phyloP scores from a whole-genome alignment of 208 protist species.

The Wallacemonas collosoma region DNA sequence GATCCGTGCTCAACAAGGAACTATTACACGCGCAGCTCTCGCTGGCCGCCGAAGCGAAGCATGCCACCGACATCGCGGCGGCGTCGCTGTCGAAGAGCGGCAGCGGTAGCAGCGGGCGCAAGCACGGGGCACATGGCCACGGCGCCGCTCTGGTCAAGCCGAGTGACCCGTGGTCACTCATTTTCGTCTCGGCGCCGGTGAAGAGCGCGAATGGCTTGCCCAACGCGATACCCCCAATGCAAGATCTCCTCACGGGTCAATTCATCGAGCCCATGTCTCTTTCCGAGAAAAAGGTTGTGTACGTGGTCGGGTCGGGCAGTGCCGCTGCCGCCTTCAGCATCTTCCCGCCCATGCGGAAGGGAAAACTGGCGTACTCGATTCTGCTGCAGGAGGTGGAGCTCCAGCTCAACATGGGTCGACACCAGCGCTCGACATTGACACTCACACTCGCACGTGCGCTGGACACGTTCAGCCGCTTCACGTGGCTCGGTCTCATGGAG shows the following conservation, averaged over 20 bases:
- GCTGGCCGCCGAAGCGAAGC: conserved; percentile 51
- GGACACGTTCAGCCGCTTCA: conserved; percentile 84
- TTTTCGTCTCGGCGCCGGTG: conserved; percentile 75
- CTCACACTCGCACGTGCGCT: conserved; percentile 67
- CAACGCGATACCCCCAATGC: conserved; percentile 77
- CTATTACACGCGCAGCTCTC: conserved; percentile 82
- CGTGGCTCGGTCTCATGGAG: conserved; percentile 88
- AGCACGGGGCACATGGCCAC: conserved; percentile 3
- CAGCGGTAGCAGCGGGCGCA: conserved; percentile 17
- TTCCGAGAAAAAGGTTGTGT: conserved; percentile 71
- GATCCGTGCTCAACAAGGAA: conserved; percentile 75
- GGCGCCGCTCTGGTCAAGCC: conserved; percentile 4
- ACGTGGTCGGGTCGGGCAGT: conserved; percentile 85
- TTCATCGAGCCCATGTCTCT: conserved; percentile 87
- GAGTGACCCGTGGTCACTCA: conserved; percentile 40
- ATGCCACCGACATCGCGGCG: conserved; percentile 18
- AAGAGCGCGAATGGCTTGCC: conserved; percentile 31
- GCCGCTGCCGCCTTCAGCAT: conserved; percentile 71
- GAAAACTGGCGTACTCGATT: conserved; percentile 70
- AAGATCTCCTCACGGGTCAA: conserved; percentile 85
- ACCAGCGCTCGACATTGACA: conserved; percentile 67
- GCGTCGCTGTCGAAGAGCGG: not conserved
- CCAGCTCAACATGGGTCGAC: conserved; percentile 66
- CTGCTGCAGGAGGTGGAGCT: conserved; percentile 86
- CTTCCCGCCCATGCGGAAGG: conserved; percentile 79